These are phyloP conservation scores for Sporodiniella umbellata DNA, from an alignment of 371 early-diverging fungal species.

Conservation along the genomic window DNA sequence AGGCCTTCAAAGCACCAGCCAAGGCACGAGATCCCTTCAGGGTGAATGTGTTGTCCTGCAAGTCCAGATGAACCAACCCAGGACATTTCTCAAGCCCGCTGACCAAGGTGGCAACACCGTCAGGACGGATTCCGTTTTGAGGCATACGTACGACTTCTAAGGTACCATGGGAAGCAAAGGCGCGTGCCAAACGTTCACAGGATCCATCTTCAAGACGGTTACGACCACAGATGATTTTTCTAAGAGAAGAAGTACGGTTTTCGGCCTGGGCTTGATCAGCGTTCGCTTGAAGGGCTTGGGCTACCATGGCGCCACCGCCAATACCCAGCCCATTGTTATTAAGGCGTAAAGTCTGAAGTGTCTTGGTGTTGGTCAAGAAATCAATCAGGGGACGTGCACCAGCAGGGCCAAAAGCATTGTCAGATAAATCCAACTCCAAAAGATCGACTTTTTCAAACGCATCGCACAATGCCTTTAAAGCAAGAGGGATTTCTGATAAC, in stretches of 20 bases:
- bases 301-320: conserved; percentile 86
- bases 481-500: conserved; percentile 83
- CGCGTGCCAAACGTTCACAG: conserved; percentile 68
- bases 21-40: conserved; percentile 77
- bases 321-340: conserved; percentile 97
- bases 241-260: conserved; percentile 64
- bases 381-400: conserved; percentile 87
- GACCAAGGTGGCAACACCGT: conserved; percentile 78
- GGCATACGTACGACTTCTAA: conserved; percentile 88
- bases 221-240: conserved; percentile 85
- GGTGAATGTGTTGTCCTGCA: conserved; percentile 97
- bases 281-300: conserved; percentile 76
- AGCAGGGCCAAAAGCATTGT: conserved; percentile 97
- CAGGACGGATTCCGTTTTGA: conserved; percentile 96
- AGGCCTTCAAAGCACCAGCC: conserved; percentile 70
- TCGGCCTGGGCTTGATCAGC: conserved; percentile 67
- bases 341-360: conserved; percentile 76
- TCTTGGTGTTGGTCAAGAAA: conserved; percentile 76
- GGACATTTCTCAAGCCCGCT: conserved; percentile 69
- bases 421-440: conserved; percentile 83
- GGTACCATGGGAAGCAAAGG: conserved; percentile 76
- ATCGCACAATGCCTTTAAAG: conserved; percentile 80
- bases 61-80: conserved; percentile 73
- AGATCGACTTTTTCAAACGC: conserved; percentile 77
- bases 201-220: conserved; percentile 93